Evolutionary conservation across 805 yeast species (phyloP).

Genomic region (Komagataella ulmi): DNA sequence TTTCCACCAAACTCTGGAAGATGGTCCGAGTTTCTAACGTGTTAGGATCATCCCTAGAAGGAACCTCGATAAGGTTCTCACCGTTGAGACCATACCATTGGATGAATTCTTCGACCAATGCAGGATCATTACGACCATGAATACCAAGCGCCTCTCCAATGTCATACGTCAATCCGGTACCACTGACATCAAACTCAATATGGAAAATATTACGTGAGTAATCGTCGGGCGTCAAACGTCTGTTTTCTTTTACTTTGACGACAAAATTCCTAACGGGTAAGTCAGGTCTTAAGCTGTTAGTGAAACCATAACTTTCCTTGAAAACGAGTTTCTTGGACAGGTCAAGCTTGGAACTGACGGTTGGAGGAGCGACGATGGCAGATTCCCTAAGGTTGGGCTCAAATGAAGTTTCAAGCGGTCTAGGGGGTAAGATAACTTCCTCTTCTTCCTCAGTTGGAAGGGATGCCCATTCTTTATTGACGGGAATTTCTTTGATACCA

Average conservation of each 20-base stretch:
- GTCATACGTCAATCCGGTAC: slow-evolving; percentile 82
- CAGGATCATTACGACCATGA: slow-evolving; percentile 73
- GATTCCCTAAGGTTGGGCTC: slow-evolving; percentile 45
- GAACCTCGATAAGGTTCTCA: slow-evolving; percentile 53
- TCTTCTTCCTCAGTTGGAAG: slow-evolving; percentile 9
- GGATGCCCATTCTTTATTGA: slow-evolving; percentile 16
- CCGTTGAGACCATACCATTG: slow-evolving; percentile 58
- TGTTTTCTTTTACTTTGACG: slow-evolving; percentile 84
- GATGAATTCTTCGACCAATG: slow-evolving; percentile 57
- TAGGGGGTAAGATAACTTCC: slow-evolving; percentile 25
- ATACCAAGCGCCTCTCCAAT: slow-evolving; percentile 96
- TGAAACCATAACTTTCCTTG: slow-evolving; percentile 60
- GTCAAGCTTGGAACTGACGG: slow-evolving; percentile 23
- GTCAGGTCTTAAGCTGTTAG: slow-evolving; percentile 72
- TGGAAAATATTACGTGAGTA: slow-evolving; percentile 95
- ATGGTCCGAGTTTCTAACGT: slow-evolving; percentile 66
- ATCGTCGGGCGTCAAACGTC: slow-evolving; percentile 78
- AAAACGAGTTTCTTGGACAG: slow-evolving; percentile 64
- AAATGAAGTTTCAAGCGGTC: slow-evolving; percentile 54
- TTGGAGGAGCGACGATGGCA: slow-evolving; percentile 26
- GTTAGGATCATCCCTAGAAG: slow-evolving; percentile 49
- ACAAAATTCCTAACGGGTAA: slow-evolving; percentile 73
- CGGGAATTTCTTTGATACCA: slow-evolving; percentile 26
- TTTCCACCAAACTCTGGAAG: slow-evolving; percentile 68
- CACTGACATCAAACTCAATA: slow-evolving; percentile 82